A percentile compares a stretch with the other conserved stretches of the same genome.
phyloP scores from a whole-genome alignment of 768 basidiomycete species.

The Agaricus subrufescens region DNA sequence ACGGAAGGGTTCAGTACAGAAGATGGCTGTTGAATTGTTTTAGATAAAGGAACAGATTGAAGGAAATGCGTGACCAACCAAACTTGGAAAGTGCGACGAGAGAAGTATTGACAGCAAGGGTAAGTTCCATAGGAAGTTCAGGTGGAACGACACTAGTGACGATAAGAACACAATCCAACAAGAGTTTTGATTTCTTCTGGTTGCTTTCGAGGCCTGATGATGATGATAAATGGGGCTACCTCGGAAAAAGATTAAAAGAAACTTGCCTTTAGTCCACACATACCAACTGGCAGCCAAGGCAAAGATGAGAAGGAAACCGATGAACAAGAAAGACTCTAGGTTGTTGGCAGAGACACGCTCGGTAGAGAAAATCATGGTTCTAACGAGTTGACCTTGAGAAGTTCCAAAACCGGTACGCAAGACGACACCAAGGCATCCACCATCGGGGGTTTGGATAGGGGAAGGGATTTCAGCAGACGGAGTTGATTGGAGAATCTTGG shows the following conservation, averaged over 20 bases:
- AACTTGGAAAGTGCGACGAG: conserved; percentile 91
- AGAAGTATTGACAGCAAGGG: conserved; percentile 92
- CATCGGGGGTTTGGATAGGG: conserved; percentile 74
- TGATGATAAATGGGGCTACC: neutral
- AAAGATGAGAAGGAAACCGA: conserved; percentile 95
- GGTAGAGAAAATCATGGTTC: conserved; percentile 98
- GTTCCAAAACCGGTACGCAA: conserved; percentile 97
- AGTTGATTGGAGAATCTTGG: conserved; percentile 90
- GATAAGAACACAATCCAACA: conserved; percentile 94
- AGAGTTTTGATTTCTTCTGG: conserved; percentile 89
- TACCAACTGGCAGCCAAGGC: conserved; percentile 98
- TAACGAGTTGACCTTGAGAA: conserved; percentile 92
- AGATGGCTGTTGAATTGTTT: conserved; percentile 68
- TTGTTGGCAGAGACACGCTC: conserved; percentile 98
- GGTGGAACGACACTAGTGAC: conserved; percentile 98
- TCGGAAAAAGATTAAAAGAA: neutral
- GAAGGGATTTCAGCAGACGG: conserved; percentile 35
- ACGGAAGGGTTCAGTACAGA: conserved; percentile 98
- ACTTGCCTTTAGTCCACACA: conserved; percentile 90
- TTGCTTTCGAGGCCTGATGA: conserved; percentile 79
- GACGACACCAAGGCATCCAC: conserved; percentile 88
- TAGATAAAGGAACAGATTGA: neutral
- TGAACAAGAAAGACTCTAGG: conserved; percentile 92
- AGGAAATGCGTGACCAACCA: conserved; percentile 64
- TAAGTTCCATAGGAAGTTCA: conserved; percentile 96